A percentile compares a stretch with the other conserved stretches of the same genome.
These are phyloP conservation scores for Rhododendron kiyosumense DNA, from an alignment of 148 eudicot genomes.

Conservation along the genomic window DNA sequence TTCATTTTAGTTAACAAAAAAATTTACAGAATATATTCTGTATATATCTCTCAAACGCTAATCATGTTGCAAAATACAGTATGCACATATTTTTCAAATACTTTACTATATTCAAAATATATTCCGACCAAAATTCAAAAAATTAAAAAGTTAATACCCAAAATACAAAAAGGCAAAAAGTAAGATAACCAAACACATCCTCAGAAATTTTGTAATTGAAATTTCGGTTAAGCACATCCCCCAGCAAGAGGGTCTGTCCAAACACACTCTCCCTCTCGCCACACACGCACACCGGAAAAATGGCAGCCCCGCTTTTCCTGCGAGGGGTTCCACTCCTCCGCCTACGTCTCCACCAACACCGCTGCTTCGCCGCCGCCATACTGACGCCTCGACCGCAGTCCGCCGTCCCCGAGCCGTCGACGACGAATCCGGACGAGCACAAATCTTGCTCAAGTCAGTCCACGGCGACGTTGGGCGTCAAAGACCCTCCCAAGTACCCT, in stretches of 20 bases:
- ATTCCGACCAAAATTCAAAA: too few relatives aligned
- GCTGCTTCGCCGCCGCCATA: conserved; percentile 2
- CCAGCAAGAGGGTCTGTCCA: neutral
- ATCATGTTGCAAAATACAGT: too few relatives aligned
- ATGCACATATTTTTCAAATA: too few relatives aligned
- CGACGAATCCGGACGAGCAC: conserved; percentile 26
- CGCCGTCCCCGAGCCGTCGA: conserved; percentile 24
- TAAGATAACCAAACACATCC: too few relatives aligned
- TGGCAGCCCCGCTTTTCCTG: conserved; percentile 46
- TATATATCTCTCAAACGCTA: too few relatives aligned
- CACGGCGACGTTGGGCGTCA: conserved; percentile 13
- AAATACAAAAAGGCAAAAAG: too few relatives aligned
- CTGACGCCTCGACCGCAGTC: conserved; percentile 18
- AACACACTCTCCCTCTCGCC: neutral
- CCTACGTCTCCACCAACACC: conserved; percentile 20
- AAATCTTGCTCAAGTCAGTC: conserved; percentile 3
- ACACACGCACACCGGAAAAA: neutral
- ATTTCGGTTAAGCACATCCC: too few relatives aligned
- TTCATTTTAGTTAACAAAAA: too few relatives aligned
- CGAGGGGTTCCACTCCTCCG: conserved; percentile 42
- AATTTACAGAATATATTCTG: too few relatives aligned
- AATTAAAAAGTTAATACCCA: too few relatives aligned
- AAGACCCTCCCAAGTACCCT: conserved; percentile 29
- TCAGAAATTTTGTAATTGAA: too few relatives aligned
- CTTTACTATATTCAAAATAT: too few relatives aligned